Base-by-base conservation (phyloP, 176 grass and related monocot species). In the Oryza punctata region DNA sequence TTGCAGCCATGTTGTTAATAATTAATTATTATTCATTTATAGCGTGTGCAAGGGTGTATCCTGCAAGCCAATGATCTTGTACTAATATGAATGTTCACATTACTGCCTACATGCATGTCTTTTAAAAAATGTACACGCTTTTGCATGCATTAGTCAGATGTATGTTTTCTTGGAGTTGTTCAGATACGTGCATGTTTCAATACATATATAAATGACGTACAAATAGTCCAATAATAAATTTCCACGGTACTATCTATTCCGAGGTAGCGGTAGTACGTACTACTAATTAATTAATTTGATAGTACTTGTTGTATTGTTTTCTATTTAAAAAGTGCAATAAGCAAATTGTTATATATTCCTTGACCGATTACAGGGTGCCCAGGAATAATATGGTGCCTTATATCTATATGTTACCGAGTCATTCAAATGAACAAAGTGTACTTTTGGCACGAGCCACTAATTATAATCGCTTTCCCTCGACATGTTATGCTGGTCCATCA, bases 31-130 rank as follows among this genome's bases (percentile, higher is more conserved):
- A 29, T 29, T 59, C 68, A 77, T 19, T 54, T 19, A 54, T 19
- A 19, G 33, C 72, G 64, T 77, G 54, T 68, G 82, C 47, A 27
- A 69, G 15, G 38, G 33, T 29, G 72, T 59, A 84, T 63, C 23
- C 72, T 41, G 45, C 81, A 67, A 50, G 14, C 47, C 47, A 50
- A 50, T 50, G 47, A 18, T 3, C 47, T 43, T 45, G 19, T 12
- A 28, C 3, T 24, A 41, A 41, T 5, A 5, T 63, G 37, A 19
- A 28, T 30, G 83, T 78, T 78, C 74, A 73, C 69, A 80, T 73
- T 54, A 19, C 16, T 47, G 45, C 12, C 12, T 23, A 30, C 10
- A 44, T 46, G 30, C 10, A 54, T 45, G 21, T 76, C 2, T 16
- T 23, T 23, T 38, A 0, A 40, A 69, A 40, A 40, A 12, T 21